These are phyloP conservation scores for Polygonum maritimum DNA, from an alignment of 148 eudicot species.

Conservation along the genomic window DNA sequence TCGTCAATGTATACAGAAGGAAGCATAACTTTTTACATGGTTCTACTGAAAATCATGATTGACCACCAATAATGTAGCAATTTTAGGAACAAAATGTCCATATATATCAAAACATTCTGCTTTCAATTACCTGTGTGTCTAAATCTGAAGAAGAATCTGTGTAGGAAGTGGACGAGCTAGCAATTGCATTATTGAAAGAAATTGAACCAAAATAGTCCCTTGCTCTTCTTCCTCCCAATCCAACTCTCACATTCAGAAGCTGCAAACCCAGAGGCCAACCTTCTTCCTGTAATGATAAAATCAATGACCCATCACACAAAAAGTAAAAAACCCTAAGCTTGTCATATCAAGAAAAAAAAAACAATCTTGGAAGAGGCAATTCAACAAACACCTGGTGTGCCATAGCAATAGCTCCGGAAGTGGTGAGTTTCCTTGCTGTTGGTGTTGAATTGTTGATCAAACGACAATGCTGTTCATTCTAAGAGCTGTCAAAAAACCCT, in stretches of 20 bases:
- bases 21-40: not conserved
- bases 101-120: not conserved
- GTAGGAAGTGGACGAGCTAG: conserved; percentile 51
- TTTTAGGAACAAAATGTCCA: not conserved
- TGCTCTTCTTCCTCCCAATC: conserved; percentile 29
- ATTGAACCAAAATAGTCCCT: conserved; percentile 47
- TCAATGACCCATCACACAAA: not conserved
- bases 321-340: not conserved
- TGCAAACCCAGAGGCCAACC: conserved; percentile 75
- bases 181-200: conserved; percentile 55
- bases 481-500: not conserved
- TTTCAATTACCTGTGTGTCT: conserved; percentile 57
- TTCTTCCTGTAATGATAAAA: conserved; percentile 40
- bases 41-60: not conserved
- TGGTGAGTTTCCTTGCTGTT: not conserved
- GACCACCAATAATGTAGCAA: not conserved
- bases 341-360: too few relatives aligned
- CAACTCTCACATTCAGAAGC: conserved; percentile 60
- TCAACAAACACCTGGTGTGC: conserved; percentile 8
- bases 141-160: conserved; percentile 71
- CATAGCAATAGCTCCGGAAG: not conserved
- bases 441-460: not conserved
- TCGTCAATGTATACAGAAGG: not conserved
- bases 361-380: not conserved
- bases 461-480: not conserved